Base-by-base conservation (phyloP, 129 eudicot species). In the Tagetes patula region DNA sequence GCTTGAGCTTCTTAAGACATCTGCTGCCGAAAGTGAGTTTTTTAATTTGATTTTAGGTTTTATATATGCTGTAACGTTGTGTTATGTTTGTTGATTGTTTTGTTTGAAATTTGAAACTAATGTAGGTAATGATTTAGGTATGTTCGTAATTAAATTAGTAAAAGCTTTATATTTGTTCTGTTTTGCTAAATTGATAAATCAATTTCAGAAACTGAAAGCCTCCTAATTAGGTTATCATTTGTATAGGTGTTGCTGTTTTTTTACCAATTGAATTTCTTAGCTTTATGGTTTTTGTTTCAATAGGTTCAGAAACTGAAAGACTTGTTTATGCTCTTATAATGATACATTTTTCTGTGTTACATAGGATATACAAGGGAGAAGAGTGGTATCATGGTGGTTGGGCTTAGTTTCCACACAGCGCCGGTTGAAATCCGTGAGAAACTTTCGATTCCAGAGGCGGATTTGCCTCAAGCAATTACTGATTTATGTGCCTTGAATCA, bases 351-450 rank as follows among this genome's bases (percentile, higher is more conserved):
- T 82, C 58, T 71, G 12, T 11, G 14, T 10, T 31, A 0, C 55
- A 39, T 81, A 89, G 97, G 97, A 59, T 92, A 92, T 80, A 89
- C 97, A n/a, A 92, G 80, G 80, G 97, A 92, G 75, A 83, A 71
- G 54, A 86, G 94, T 58, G 87, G 97, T 68, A 75, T 92, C 37
- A 9, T 92, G 72, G 97, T 87, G 61, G 65, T 92, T 33, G 96
- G 97, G 74, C 86, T 91, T 50, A 91, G 83, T 82, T 76, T 86
- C 65, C 96, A 78, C 55, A 83, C 97, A n/a, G 87, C 97, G 39
- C 89, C 96, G 11, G 91, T 88, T 72, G 96, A 92, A 77, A 79
- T 88, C 67, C 96, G 97, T 31, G 97, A 92, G 85, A 92, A 89
- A 75, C 93, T 92, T 82, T 86, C 97, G 2, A 85, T 92, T 66